Conservation (phyloP, 1,284 basidiomycete genomes). For the Puccinia sorghi region DNA sequence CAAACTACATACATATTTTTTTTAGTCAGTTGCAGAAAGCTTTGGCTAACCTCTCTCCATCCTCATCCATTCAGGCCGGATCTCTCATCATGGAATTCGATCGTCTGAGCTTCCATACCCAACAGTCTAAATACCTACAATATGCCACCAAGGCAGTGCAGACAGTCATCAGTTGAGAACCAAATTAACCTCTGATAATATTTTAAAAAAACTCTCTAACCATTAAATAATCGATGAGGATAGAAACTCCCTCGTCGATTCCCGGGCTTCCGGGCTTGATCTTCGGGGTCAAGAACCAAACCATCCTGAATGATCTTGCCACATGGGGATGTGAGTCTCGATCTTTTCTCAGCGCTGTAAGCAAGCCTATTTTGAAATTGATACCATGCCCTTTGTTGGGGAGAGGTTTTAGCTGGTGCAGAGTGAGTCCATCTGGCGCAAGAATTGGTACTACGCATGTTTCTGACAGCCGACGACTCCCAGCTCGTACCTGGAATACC, state of each 20-base stretch:
- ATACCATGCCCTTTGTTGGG: not conserved
- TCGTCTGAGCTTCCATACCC: conserved; percentile 42
- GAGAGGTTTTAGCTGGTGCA: conserved; percentile 4
- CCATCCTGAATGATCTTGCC: conserved; percentile 11
- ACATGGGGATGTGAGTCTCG: conserved; percentile 38
- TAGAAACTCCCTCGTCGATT: conserved; percentile 15
- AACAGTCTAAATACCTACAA: conserved; percentile 33
- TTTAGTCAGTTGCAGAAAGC: too few species aligned
- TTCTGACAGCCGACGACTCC: too few species aligned
- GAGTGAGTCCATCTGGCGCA: conserved; percentile 11
- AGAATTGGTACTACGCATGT: not conserved
- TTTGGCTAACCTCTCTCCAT: too few species aligned
- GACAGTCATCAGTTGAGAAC: conserved; percentile 34
- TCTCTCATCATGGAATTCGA: conserved; percentile 48
- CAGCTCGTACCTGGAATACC: conserved; percentile 48
- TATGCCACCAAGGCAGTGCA: conserved; percentile 27
- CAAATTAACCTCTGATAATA: not conserved
- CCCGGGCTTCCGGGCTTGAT: conserved; percentile 34
- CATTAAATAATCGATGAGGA: not conserved
- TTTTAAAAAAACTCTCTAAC: not conserved
- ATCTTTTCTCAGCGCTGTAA: not conserved
- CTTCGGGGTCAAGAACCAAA: conserved; percentile 40
- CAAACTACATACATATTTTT: too few species aligned
- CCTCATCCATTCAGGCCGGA: conserved; percentile 43
- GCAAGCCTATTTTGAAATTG: not conserved